Evolutionary conservation across 2,329 filamentous ascomycete species (phyloP).

Genomic region (Diplocarpon mali): DNA sequence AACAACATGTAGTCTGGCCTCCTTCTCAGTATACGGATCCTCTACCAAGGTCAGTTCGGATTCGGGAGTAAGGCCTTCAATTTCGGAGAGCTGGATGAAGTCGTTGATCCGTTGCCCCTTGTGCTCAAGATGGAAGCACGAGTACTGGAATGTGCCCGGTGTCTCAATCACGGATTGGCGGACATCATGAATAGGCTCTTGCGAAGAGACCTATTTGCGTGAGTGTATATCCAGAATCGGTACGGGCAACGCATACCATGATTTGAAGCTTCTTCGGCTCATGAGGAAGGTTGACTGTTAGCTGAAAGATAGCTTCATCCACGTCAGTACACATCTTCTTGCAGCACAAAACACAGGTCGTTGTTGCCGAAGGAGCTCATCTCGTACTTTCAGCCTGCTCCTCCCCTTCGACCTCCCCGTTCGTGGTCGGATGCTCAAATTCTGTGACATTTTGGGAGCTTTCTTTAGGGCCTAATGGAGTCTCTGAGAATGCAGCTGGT

Average conservation of each 20-base stretch:
- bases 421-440: slow-evolving; percentile 16
- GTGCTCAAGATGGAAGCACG: slow-evolving; percentile 95
- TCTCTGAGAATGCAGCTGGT: slow-evolving; percentile 12
- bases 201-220: slow-evolving; percentile 60
- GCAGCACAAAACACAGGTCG: background rate
- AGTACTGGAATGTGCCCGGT: slow-evolving; percentile 89
- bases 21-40: slow-evolving; percentile 97
- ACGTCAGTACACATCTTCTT: slow-evolving; percentile 11
- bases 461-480: slow-evolving; percentile 8
- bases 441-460: slow-evolving; percentile 14
- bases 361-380: background rate
- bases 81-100: slow-evolving; percentile 83
- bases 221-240: slow-evolving; percentile 15
- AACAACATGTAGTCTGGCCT: slow-evolving; percentile 88
- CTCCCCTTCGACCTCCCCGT: slow-evolving; percentile 21
- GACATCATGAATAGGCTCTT: slow-evolving; percentile 96
- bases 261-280: slow-evolving; percentile 70
- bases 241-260: slow-evolving; percentile 48
- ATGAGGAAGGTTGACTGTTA: slow-evolving; percentile 75
- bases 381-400: slow-evolving; percentile 24
- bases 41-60: slow-evolving; percentile 76
- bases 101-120: slow-evolving; percentile 86
- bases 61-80: slow-evolving; percentile 64
- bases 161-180: slow-evolving; percentile 93
- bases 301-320: slow-evolving; percentile 39